Base-by-base conservation (phyloP, 805 yeast genomes). In the Saccharomycopsis microspora region DNA sequence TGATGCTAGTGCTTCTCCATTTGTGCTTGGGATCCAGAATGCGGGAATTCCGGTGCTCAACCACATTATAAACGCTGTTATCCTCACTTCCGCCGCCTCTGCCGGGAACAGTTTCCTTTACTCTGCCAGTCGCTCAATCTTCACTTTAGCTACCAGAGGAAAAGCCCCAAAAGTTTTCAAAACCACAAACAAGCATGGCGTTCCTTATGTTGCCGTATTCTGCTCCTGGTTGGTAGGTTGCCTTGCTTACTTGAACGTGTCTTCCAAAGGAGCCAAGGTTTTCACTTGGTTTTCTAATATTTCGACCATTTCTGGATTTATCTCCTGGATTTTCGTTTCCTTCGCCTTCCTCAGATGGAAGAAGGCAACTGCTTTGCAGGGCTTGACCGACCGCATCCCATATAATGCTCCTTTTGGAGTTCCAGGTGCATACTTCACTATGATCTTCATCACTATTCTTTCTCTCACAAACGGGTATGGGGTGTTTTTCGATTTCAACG, bases 261-360 rank as follows among this genome's bases (percentile, higher is more conserved):
- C 83, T 3, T 63, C 76, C 4, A 64, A 72, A 4, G 68, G 89
- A 0, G 65, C 76, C 28, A 71, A 70, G 31, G 69, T 82, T 38
- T 84, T 85, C 67, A 66, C 61, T 42, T 82, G 82, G 60, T 80
- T 85, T 56, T 86, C 84, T 51, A 84, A 82, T 56, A 82, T 82
- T 50, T 87, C 82, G 41, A 78, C 90, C 27, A 79, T 84, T 55
- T 78, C 82, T 49, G 89, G 19, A 89, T 54, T 68, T 84, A 78
- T 82, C 55, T 72, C 84, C 19, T 80, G 88, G 88, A 72, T 78
- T 43, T 72, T 76, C 60, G 80, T 81, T 51, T 70, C 80, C 33
- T 63, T 73, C 42, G 68, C 82, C 3, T 87, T 80, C 63, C 65
- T 82, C 49, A 70, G 87, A 60, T 82, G 82, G 64, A 82, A 82